Base-by-base conservation (phyloP, 2,329 filamentous ascomycete species). In the Talaromyces albobiverticillius region DNA sequence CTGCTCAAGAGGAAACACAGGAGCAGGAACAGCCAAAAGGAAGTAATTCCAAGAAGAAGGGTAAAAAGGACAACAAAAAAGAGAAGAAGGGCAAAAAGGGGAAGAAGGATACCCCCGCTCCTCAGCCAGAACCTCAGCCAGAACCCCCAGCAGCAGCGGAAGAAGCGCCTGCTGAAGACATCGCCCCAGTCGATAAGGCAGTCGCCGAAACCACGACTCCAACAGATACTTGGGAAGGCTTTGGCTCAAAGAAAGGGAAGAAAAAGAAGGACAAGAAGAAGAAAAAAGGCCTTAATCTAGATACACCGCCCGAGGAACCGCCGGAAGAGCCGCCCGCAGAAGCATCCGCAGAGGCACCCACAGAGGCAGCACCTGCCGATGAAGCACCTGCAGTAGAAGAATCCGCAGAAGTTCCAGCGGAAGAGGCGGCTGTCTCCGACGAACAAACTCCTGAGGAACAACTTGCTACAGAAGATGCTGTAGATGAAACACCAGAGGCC, bases 301-400 rank as follows among this genome's bases (percentile, higher is more conserved):
- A 29, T 7, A 29, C 40, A 13, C 36, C 23, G 13, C 16, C 14
- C 13, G 45, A 47, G 18, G 54, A 56, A 38, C 16, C 20, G n/a
- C 22, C 55, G 25, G 53, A 59, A 46, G 58, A 61, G 47, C 43
- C 55, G 16, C 42, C 51, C 14, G 29, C 49, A 18, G 60, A 62
- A 25, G 56, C 60, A 43, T 41, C 46, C 3, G 31, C 57, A 18
- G 46, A 9, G 54, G 59, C 20, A 40, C 48, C 50, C 22, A 22
- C 26, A 32, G 16, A 41, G 10, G 56, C 56, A 47, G 53, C 59
- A 36, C 49, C 59, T 22, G 42, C 56, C 8, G 45, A 49, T 20
- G 59, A 64, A 51, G 56, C 62, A 40, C 40, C 55, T 18, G 54
- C 60, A 34, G 46, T 46, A 14, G 58, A 60, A 32, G 60, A 61